Percentiles rank a stretch among this genome's conserved stretches.
These are phyloP conservation scores for Penicillium sp. DNA, from an alignment of 2,329 filamentous ascomycete species.

Conservation along the genomic window DNA sequence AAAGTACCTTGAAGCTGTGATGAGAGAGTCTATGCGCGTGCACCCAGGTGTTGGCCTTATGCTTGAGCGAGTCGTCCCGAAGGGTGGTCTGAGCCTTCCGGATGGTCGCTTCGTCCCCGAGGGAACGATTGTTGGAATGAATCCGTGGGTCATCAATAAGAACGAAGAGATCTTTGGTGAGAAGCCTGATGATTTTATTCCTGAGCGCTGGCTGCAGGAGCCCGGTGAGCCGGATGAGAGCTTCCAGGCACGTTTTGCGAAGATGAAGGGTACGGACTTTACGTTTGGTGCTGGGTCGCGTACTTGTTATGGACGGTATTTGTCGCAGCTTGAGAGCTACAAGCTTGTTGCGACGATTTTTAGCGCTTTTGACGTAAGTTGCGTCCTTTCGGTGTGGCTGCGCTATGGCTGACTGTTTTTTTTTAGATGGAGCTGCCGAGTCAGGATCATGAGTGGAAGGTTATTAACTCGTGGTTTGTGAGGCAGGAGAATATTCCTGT, in stretches of 20 bases:
- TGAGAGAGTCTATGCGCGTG: slow-evolving; percentile 53
- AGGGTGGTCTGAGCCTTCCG: slow-evolving; percentile 21
- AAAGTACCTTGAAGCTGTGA: slow-evolving; percentile 52
- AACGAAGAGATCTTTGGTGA: slow-evolving; percentile 66
- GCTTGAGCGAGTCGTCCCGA: slow-evolving; percentile 53
- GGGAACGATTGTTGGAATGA: slow-evolving; percentile 53
- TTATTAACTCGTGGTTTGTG: slow-evolving; percentile 45
- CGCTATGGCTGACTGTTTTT: not conserved
- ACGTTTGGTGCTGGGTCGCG: slow-evolving; percentile 22
- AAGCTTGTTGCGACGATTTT: slow-evolving; percentile 36
- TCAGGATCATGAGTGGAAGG: slow-evolving; percentile 37
- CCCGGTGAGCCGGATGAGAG: slow-evolving; percentile 10
- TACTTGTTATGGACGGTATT: slow-evolving; percentile 16
- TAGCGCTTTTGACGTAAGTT: slow-evolving; percentile 43
- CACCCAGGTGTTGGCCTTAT: slow-evolving; percentile 51
- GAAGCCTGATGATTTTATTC: slow-evolving; percentile 59
- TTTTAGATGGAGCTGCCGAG: slow-evolving; percentile 37
- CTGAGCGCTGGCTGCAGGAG: slow-evolving; percentile 30
- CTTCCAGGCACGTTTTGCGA: slow-evolving; percentile 12
- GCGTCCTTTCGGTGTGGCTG: not conserved
- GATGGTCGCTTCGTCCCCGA: slow-evolving; percentile 24
- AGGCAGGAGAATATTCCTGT: slow-evolving; percentile 29
- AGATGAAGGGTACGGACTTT: slow-evolving; percentile 22
- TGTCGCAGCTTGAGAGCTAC: slow-evolving; percentile 20
- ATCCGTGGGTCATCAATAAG: slow-evolving; percentile 72